These are phyloP conservation scores for Colletotrichum sp. DNA, from an alignment of 2,329 filamentous ascomycete species.

Conservation along the genomic window DNA sequence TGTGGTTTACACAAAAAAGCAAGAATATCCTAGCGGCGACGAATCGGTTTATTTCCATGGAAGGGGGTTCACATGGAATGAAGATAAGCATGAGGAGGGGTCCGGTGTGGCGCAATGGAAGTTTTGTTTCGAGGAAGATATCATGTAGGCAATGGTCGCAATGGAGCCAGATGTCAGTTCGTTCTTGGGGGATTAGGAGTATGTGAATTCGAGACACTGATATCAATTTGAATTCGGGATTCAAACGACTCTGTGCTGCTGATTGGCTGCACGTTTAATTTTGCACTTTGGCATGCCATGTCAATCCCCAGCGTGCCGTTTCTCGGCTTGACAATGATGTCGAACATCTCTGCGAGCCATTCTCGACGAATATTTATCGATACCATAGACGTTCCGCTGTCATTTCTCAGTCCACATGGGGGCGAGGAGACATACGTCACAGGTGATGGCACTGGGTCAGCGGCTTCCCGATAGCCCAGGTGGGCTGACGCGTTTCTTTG, in stretches of 20 bases:
- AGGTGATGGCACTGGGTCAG: neutral
- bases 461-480: neutral
- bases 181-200: neutral
- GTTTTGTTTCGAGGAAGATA: neutral
- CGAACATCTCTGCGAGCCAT: neutral
- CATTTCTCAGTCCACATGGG: neutral
- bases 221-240: neutral
- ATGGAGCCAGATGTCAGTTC: neutral
- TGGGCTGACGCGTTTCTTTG: neutral
- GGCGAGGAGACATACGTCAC: neutral
- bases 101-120: neutral
- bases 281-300: neutral
- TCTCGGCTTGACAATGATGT: neutral
- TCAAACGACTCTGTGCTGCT: neutral
- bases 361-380: neutral
- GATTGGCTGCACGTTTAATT: neutral
- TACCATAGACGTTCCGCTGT: neutral
- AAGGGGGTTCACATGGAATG: neutral
- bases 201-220: neutral
- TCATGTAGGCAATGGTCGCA: neutral
- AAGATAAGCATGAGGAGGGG: neutral
- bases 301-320: neutral
- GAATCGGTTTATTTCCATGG: neutral
- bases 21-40: neutral
- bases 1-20: slow-evolving; percentile 11